Base-by-base conservation (phyloP, 2,329 filamentous ascomycete species). In the Sporothrix mexicana region DNA sequence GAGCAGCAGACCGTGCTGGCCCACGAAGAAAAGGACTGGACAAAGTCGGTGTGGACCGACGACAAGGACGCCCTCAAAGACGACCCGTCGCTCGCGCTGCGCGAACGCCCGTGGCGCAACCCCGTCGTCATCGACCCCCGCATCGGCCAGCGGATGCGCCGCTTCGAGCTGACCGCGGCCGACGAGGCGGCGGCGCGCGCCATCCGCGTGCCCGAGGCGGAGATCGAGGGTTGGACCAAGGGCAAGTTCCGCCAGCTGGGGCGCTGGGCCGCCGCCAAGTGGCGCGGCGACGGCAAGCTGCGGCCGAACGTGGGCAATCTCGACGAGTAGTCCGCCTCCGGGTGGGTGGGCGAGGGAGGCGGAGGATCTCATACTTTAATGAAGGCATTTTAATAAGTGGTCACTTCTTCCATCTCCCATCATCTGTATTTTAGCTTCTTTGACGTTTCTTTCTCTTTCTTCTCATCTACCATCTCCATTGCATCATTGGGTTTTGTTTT, bases 1-100 rank as follows among this genome's bases (percentile, higher is more conserved):
- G 93, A 95, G 80, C 90, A 92, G 77, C 84, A 92, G 79, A 84
- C 82, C 3, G 83, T 89, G 13, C 87, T 97, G 36, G 84, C 85
- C 51, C 83, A 89, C 49, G 94, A 96, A 83, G 94, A 97, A 82
- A 82, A 82, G 61, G 89, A 95, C 80, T 97, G 94, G 94, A 90
- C 92, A 80, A 97, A 97, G 83, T 90, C 87, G n/a, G 88, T 91
- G 6, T 90, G 88, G 82, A 89, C 91, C 80, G 82, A 78, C 79
- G 87, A 79, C 77, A 83, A 78, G 59, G n/a, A 71, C 70, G 75
- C 51, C 25, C 9, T 70, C 15, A 57, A 66, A 20, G 53, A 55
- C 3, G 59, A 62, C 9, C n/a, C 30, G 36, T 13, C 64, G 41
- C 9, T 57, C 43, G 17, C 75, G 74, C 55, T 70, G 74, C 5